These are phyloP conservation scores for Corylus americana DNA, from an alignment of 306 rosid genomes.

Conservation along the genomic window DNA sequence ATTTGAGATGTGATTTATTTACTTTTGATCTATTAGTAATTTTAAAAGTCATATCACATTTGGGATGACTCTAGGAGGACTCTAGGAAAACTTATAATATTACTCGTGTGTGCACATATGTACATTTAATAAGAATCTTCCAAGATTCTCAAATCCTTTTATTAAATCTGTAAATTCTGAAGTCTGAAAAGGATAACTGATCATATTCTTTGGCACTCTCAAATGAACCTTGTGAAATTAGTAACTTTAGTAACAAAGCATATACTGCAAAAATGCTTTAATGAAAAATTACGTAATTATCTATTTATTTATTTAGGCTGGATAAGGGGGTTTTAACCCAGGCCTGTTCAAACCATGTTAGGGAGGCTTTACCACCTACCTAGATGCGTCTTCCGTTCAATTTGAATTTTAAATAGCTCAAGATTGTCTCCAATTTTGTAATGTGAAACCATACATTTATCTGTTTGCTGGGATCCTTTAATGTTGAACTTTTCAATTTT, in stretches of 20 bases:
- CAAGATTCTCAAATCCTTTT: neutral
- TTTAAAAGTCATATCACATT: too few species aligned
- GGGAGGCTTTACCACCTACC: neutral
- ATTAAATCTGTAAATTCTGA: neutral
- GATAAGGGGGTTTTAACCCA: neutral
- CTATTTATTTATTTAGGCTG: neutral
- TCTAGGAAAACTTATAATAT: too few species aligned
- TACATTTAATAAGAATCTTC: neutral
- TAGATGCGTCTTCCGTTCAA: neutral
- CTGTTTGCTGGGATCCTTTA: slow-evolving; percentile 5
- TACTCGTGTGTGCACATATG: too few species aligned
- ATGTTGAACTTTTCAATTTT: slow-evolving; percentile 17
- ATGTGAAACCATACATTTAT: slow-evolving; percentile 12
- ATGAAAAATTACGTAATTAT: neutral
- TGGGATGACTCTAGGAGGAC: too few species aligned
- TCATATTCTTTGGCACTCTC: neutral
- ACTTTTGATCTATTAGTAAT: too few species aligned
- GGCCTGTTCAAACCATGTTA: neutral
- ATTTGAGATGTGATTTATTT: too few species aligned
- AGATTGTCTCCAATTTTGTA: neutral
- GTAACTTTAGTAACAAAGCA: neutral
- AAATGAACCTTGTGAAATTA: neutral
- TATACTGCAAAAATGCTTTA: neutral
- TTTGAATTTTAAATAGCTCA: neutral
- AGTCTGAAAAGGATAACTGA: neutral